phyloP scores from a whole-genome alignment of 345 rosid genomes.

The Populus simonii region DNA sequence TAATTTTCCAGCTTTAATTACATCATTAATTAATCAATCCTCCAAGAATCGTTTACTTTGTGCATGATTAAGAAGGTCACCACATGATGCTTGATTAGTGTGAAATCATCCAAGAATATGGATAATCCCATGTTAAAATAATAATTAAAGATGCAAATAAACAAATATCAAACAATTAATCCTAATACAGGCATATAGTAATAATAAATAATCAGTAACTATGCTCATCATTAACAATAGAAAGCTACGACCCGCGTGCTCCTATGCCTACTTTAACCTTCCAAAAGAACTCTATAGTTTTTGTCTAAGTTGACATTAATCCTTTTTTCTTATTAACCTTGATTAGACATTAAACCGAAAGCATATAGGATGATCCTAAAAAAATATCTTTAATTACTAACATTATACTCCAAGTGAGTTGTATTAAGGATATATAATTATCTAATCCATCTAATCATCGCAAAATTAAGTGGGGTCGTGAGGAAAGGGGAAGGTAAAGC shows the following conservation, averaged over 20 bases:
- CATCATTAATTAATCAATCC: background rate
- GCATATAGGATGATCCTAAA: slow-evolving; percentile 22
- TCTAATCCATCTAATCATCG: slow-evolving; percentile 24
- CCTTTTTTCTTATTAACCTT: background rate
- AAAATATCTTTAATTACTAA: background rate
- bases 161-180: background rate
- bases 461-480: slow-evolving; percentile 26
- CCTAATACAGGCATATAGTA: background rate
- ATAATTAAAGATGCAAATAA: background rate
- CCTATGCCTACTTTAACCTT: slow-evolving; percentile 6
- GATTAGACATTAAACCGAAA: slow-evolving; percentile 31
- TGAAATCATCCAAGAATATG: background rate
- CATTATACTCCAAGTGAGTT: slow-evolving; percentile 3
- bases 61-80: too few relatives aligned
- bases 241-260: slow-evolving; percentile 23
- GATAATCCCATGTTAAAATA: background rate
- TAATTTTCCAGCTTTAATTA: background rate
- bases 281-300: slow-evolving; percentile 11
- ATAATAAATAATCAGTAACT: background rate
- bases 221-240: slow-evolving; percentile 2
- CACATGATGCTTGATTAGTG: too few relatives aligned
- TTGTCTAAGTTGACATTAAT: too few relatives aligned
- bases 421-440: slow-evolving; percentile 6
- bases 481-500: slow-evolving; percentile 18
- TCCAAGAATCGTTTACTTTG: background rate